Percentiles rank a stretch among this genome's conserved stretches.
Evolutionary conservation across 1,284 basidiomycete genomes (phyloP).

Genomic region (Testicularia cyperi): DNA sequence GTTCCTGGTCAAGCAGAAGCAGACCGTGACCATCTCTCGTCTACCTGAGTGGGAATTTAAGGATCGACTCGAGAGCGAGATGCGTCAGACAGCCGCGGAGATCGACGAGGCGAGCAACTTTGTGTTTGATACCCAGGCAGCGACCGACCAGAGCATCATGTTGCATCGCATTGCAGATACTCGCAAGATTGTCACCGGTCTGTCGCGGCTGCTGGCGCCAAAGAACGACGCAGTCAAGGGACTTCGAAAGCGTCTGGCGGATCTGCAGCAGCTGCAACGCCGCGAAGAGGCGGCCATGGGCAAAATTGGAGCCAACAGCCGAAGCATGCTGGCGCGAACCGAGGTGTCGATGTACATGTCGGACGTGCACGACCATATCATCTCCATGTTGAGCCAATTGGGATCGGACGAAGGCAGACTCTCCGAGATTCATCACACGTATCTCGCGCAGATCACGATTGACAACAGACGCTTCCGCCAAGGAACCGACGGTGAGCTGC

Average conservation of each 20-base stretch:
- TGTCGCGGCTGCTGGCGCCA: conserved; percentile 74
- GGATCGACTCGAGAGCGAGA: conserved; percentile 29
- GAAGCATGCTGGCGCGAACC: conserved; percentile 21
- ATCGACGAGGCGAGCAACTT: conserved; percentile 37
- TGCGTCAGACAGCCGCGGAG: conserved; percentile 40
- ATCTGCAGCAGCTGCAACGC: conserved; percentile 56
- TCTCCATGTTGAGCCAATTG: conserved; percentile 80
- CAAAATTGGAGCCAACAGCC: conserved; percentile 30
- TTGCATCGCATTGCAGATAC: conserved; percentile 76
- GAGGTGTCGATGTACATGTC: conserved; percentile 74
- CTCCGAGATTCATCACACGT: conserved; percentile 81
- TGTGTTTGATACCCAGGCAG: conserved; percentile 44
- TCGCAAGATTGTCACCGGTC: conserved; percentile 77
- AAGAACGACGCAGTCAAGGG: conserved; percentile 82
- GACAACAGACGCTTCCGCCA: conserved; percentile 62
- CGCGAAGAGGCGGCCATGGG: conserved; percentile 16
- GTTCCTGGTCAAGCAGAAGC: conserved; percentile 26
- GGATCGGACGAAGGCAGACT: conserved; percentile 86
- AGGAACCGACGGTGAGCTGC: conserved; percentile 29
- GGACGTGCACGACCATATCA: conserved; percentile 91
- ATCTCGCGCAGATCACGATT: conserved; percentile 75
- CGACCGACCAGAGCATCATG: conserved; percentile 61
- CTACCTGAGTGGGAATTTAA: conserved; percentile 38
- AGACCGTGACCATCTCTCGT: conserved; percentile 33
- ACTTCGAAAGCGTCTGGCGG: conserved; percentile 71